Evolutionary conservation across 2,329 filamentous ascomycete species (phyloP), one percentile per base, ranked within the genome.

Genomic region (Helicocarpus griseus): DNA sequence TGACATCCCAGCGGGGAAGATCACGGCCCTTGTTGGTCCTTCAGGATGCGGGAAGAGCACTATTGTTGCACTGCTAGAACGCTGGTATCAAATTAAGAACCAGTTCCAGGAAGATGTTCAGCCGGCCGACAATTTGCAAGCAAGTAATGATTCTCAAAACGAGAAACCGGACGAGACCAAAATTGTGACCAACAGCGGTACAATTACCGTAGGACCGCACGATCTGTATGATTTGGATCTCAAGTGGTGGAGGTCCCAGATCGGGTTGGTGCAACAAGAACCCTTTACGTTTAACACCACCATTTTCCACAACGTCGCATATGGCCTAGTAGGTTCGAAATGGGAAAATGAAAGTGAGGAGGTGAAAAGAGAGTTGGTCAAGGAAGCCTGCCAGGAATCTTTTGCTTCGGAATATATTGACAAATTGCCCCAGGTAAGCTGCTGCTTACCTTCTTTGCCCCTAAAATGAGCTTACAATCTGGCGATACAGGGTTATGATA

Each of bases 361-460:
- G 1, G 58, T 64, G 5, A 67, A 70, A 69, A 77, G 52, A 71
- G 77, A 49, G 72, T 75, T 44, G 60, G 74, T 86, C 3, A 74
- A 75, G 54, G 76, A 80, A 40, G 85, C 85, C 5, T 86, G 83
- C 55, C 72, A 73, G 40, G 81, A 86, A 61, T 78, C 83, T 0
- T 86, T 84, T 64, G 83, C 83, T 0, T 78, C 85, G 56, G 83
- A 86, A 53, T 87, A 85, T 58, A 82, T 87, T 51, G 74, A 78
- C 44, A 76, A 76, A 19, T 70, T 87, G 3, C 83, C 84, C 1
- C 67, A 64, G 54, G 63, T 58, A 52, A 29, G 54, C 39, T 24
- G 19, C 14, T 9, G 5, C 17, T 35, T 31, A 13, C 19, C 19
- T 45, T 13, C 2, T 44, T 17, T 4, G 8, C 22, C n/a, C n/a